phyloP scores from a whole-genome alignment of 2,329 filamentous ascomycete species.

The Aspergillus piperis region DNA sequence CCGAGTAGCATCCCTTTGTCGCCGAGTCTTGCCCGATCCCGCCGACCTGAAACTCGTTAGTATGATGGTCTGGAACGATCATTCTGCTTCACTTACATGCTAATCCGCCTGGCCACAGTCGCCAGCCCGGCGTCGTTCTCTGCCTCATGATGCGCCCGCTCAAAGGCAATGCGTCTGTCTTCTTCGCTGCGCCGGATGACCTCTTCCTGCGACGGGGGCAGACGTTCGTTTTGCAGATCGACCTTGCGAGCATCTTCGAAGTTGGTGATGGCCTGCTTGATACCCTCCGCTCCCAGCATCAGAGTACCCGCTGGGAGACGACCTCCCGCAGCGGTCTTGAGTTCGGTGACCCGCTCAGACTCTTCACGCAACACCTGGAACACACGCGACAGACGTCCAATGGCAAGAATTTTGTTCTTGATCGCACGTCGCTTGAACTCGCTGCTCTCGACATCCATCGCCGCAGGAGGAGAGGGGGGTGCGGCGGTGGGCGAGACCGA shows the following conservation, averaged over 20 bases:
- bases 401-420: conserved; percentile 99
- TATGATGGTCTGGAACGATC: background rate
- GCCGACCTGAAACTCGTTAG: conserved; percentile 36
- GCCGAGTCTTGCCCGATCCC: conserved; percentile 39
- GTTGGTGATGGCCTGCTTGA: conserved; percentile 95
- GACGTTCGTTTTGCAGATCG: conserved; percentile 90
- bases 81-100: conserved; percentile 72
- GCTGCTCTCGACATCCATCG: conserved; percentile 76
- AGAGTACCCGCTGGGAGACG: conserved; percentile 91
- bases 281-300: conserved; percentile 96
- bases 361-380: conserved; percentile 98
- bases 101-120: conserved; percentile 84
- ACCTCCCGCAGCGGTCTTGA: conserved; percentile 94
- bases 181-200: conserved; percentile 80
- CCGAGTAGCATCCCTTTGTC: conserved; percentile 31
- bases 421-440: conserved; percentile 95
- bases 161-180: conserved; percentile 77
- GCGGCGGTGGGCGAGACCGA: conserved; percentile 69
- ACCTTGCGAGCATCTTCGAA: conserved; percentile 98
- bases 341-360: conserved; percentile 91
- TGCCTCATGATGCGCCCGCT: conserved; percentile 82
- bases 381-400: conserved; percentile 91
- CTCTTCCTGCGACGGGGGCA: conserved; percentile 91
- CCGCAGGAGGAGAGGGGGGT: conserved; percentile 72
- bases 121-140: conserved; percentile 89